Base-by-base conservation (phyloP, 352 stramenopile species). In the Elongisporangium prolatum region DNA sequence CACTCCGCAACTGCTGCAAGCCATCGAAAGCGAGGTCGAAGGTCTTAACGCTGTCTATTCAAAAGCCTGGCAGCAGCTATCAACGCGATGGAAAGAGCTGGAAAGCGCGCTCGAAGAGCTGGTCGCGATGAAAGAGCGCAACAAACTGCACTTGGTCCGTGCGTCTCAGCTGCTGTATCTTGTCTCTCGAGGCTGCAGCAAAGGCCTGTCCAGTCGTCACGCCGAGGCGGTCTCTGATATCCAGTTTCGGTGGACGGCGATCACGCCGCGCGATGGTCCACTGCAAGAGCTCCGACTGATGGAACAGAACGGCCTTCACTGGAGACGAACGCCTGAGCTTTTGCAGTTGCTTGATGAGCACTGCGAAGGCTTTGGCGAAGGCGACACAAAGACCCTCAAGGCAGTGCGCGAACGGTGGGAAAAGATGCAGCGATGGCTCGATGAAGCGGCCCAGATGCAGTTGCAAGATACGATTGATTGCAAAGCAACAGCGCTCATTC, bases 231-330 rank as follows among this genome's bases (percentile, higher is more conserved):
- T 85, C 2, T 68, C 75, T 1, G 74, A 73, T 2, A 72, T 85
- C 6, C 75, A 85, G 37, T 85, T 85, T 48, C 75, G 75, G 1
- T 85, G 75, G 75, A 79, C 80, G 60, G 72, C 75, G n/a, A 77
- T 85, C 60, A 82, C 65, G 4, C 68, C 74, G 21, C 62, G 50
- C 4, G 71, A 78, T 21, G 75, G 75, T 0, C 75, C 71, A 21
- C 59, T 85, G 17, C 74, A 64, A 48, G 75, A 85, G 40, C 60
- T 85, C 0, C 72, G 75, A 7, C 20, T 85, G 21, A 82, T 79
- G 51, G 75, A 82, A 38, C 78, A 68, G 49, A 79, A 77, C 18
- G 69, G 67, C 0, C 50, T 85, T 10, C 75, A 85, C 53, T 85
- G 75, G 75, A 68, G 70, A 8, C 75, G 75, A 2, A 85, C 75